phyloP scores from a whole-genome alignment of 345 rosid genomes.

The Pistacia atlantica region DNA sequence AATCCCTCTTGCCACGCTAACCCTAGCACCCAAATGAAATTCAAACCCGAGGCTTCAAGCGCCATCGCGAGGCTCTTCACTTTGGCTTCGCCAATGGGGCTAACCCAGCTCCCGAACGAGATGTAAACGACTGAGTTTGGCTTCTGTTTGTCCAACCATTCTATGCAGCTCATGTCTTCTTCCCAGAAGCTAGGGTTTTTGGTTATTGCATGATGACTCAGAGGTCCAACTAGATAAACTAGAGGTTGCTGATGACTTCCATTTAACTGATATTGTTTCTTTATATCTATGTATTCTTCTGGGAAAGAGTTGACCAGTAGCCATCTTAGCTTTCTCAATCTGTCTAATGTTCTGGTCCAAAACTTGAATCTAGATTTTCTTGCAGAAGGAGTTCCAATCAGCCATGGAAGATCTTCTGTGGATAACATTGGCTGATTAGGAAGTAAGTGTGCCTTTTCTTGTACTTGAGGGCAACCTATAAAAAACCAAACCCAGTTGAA shows the following conservation, averaged over 20 bases:
- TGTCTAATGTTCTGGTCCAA: conserved; percentile 61
- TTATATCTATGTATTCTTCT: conserved; percentile 28
- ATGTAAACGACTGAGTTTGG: conserved; percentile 55
- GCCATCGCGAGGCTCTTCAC: conserved; percentile 51
- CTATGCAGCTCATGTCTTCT: conserved; percentile 64
- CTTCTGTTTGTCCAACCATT: conserved; percentile 62
- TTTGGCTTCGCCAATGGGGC: conserved; percentile 66
- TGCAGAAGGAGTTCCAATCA: conserved; percentile 63
- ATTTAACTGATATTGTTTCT: neutral
- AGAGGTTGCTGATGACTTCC: conserved; percentile 19
- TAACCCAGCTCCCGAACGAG: conserved; percentile 89
- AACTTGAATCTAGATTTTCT: conserved; percentile 66
- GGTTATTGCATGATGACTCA: conserved; percentile 28
- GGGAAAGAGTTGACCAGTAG: conserved; percentile 67
- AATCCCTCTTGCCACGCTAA: conserved; percentile 57
- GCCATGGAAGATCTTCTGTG: conserved; percentile 75
- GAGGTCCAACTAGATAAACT: conserved; percentile 50
- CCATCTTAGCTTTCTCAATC: conserved; percentile 57
- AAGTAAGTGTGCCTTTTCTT: conserved; percentile 24
- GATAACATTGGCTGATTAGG: conserved; percentile 49
- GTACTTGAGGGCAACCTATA: conserved; percentile 45
- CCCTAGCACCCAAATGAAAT: conserved; percentile 71
- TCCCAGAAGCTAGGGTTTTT: conserved; percentile 61
- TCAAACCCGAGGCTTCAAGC: conserved; percentile 44
- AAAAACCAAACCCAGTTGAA: neutral